Conservation (phyloP, 2,329 filamentous ascomycete genomes). For the Ascocoryne sarcoides region DNA sequence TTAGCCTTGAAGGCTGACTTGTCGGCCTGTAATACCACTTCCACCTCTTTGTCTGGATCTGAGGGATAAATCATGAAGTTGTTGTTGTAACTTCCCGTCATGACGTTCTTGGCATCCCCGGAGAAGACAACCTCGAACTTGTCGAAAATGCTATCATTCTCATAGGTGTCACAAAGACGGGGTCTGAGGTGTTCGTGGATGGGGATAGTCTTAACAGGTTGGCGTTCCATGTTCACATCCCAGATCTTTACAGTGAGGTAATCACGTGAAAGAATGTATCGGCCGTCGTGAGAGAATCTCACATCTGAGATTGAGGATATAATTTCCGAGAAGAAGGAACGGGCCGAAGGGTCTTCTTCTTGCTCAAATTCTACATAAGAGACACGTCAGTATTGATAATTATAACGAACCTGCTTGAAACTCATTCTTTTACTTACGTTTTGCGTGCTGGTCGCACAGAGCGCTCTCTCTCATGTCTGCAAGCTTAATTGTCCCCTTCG, state of each 20-base stretch:
- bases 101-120: constrained; percentile 95
- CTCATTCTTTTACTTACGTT: constrained; percentile 54
- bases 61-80: constrained; percentile 99
- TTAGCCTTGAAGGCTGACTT: constrained; percentile 99
- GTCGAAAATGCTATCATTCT: constrained; percentile 99
- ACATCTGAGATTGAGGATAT: constrained; percentile 99
- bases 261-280: constrained; percentile 95
- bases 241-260: constrained; percentile 99
- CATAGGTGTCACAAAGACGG: constrained; percentile 92
- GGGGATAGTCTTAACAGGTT: constrained; percentile 95
- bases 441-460: constrained; percentile 89
- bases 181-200: constrained; percentile 96
- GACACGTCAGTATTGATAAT: constrained; percentile 17
- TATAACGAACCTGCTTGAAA: too few species aligned
- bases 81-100: constrained; percentile 99
- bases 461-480: constrained; percentile 98
- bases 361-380: constrained; percentile 81
- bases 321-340: constrained; percentile 98
- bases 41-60: constrained; percentile 89
- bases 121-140: constrained; percentile 99
- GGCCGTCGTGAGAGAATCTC: constrained; percentile 90
- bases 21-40: constrained; percentile 94
- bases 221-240: constrained; percentile 98
- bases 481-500: constrained; percentile 97
- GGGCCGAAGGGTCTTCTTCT: constrained; percentile 92